Evolutionary conservation across 371 early-diverging fungal species (phyloP), one percentile per base, ranked within the genome.

Genomic region (Mortierella sp.): DNA sequence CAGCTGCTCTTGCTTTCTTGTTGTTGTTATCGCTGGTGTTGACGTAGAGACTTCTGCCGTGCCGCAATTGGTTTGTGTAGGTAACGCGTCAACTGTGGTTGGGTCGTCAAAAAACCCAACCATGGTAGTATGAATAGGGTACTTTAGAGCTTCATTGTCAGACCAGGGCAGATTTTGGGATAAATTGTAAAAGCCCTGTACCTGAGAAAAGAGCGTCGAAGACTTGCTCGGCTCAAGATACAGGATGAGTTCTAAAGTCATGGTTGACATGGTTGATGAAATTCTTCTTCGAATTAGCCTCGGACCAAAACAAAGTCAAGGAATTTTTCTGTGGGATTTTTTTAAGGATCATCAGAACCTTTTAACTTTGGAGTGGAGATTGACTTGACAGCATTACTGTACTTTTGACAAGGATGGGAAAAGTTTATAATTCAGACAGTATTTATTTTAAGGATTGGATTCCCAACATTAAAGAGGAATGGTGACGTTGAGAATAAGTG

Each of bases 41-140:
- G 60, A 14, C 58, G 30, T 10, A 10, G 16, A 28, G 9, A 30
- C 37, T 5, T 28, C 16, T 35, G 60, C n/a, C n/a, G n/a, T n/a
- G n/a, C n/a, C 26, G 51, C 18, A 22, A 24, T 5, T 43, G 45
- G 39, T 9, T 20, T 8, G 18, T 6, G 62, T 16, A 30, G 59
- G 18, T 5, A 30, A 22, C 10, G 20, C 45, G 18, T 14, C 20
- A 18, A 20, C 58, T 43, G 26, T 6, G 26, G 37, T 45, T 22
- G 65, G 70, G 28, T 49, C 43, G 47, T 73, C 47, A 35, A 79
- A 79, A 72, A 79, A 79, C 1, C 80, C 80, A 59, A 79, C 75
- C 75, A 75, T 79, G 47, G 80, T 79, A 51, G 59, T 62, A 35
- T 79, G 80, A 5, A 61, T 60, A 18, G 80, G 80, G 59, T 79